A percentile compares a stretch with the other conserved stretches of the same genome.
Evolutionary conservation across 331 rosid genomes (phyloP).

Genomic region (Pyracantha coccinea): DNA sequence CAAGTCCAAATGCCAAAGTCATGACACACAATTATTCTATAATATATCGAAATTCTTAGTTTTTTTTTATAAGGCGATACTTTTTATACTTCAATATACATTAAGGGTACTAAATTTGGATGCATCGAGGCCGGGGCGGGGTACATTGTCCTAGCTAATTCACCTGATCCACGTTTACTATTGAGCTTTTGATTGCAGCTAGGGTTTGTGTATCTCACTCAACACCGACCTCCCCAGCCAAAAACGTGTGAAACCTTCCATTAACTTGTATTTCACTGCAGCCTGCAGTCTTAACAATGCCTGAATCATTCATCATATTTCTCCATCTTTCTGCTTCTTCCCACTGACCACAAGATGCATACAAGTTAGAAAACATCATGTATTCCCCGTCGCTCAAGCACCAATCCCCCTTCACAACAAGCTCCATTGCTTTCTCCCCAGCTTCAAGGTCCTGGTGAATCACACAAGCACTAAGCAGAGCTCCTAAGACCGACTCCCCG

Average conservation of each 20-base stretch:
- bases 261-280: slow-evolving; percentile 15
- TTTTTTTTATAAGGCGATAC: background rate
- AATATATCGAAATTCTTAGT: background rate
- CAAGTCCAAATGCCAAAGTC: background rate
- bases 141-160: background rate
- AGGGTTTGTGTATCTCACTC: background rate
- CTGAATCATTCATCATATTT: slow-evolving; percentile 22
- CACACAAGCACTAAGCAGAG: slow-evolving; percentile 32
- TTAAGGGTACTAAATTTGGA: too few species aligned
- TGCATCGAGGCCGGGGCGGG: background rate
- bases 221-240: slow-evolving; percentile 17
- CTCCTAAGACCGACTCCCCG: slow-evolving; percentile 20
- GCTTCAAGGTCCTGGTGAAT: slow-evolving; percentile 15
- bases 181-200: background rate
- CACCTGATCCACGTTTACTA: background rate
- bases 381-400: slow-evolving; percentile 22
- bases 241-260: slow-evolving; percentile 20
- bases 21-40: background rate
- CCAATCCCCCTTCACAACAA: background rate
- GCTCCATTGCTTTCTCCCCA: slow-evolving; percentile 23
- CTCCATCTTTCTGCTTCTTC: slow-evolving; percentile 27
- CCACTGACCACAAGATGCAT: slow-evolving; percentile 21
- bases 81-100: background rate
- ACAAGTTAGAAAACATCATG: slow-evolving; percentile 27
- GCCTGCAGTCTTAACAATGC: slow-evolving; percentile 26